phyloP scores from a whole-genome alignment of 2,329 filamentous ascomycete genomes.

The Sphaerulina populicola region DNA sequence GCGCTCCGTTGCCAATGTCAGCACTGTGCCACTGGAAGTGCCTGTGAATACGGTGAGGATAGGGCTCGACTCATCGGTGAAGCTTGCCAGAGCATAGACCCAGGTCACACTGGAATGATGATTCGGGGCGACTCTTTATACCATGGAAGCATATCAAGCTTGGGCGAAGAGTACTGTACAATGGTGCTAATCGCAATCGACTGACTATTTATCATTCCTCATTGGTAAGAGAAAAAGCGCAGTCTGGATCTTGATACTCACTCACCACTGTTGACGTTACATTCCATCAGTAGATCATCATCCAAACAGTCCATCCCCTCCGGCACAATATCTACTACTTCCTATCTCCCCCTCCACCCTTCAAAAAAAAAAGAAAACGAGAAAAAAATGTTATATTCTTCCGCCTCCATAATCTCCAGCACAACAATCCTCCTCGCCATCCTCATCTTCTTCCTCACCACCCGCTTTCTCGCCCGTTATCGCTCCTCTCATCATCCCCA shows the following conservation, averaged over 20 bases:
- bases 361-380: background rate
- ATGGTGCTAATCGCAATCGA: background rate
- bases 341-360: no score
- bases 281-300: background rate
- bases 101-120: background rate
- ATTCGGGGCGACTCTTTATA: background rate
- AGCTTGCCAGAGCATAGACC: background rate
- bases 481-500: background rate
- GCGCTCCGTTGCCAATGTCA: no score
- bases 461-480: slow-evolving; percentile 4
- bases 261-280: background rate
- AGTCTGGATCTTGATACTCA: background rate
- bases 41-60: no score
- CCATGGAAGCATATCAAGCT: background rate
- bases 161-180: background rate
- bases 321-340: background rate
- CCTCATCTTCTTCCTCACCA: slow-evolving; percentile 4
- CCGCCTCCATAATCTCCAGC: slow-evolving; percentile 2
- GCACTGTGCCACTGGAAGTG: no score
- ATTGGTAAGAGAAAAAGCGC: no score
- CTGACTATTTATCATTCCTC: no score
- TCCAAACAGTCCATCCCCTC: background rate
- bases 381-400: slow-evolving; percentile 1
- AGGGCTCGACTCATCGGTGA: background rate
- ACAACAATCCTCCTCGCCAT: slow-evolving; percentile 2